Conservation (phyloP, 2,329 filamentous ascomycete species). For the Colletotrichum sp. region DNA sequence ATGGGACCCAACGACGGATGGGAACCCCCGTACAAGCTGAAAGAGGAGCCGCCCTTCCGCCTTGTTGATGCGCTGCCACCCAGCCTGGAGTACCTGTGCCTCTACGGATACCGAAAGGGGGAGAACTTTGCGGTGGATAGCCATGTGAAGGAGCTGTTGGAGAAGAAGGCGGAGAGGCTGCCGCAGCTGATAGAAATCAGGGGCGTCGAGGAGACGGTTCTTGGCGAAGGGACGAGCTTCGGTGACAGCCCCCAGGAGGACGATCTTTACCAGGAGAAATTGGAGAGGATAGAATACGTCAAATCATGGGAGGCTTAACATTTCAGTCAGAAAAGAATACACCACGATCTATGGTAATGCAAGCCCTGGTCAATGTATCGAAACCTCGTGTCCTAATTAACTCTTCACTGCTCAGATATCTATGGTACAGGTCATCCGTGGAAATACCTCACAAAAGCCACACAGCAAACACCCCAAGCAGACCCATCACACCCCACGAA, state of each 20-base stretch:
- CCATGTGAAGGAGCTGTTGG: slow-evolving; percentile 7
- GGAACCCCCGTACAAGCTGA: neutral
- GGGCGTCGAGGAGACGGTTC: neutral
- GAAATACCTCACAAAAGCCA: neutral
- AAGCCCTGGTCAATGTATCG: too few relatives aligned
- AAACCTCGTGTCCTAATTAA: too few relatives aligned
- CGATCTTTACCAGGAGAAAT: neutral
- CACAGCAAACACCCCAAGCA: neutral
- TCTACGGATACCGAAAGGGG: slow-evolving; percentile 19
- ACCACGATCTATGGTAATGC: too few relatives aligned
- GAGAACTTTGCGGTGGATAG: neutral
- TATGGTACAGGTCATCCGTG: fast-evolving
- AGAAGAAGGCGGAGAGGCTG: slow-evolving; percentile 4
- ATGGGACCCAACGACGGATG: neutral
- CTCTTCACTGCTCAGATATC: too few relatives aligned
- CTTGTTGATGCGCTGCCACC: slow-evolving; percentile 16
- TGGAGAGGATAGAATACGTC: neutral
- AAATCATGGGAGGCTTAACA: neutral
- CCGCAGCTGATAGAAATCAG: neutral
- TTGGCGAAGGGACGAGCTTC: neutral
- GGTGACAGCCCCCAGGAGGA: neutral
- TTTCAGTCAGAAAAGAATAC: neutral
- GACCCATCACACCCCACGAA: neutral
- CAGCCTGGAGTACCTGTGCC: slow-evolving; percentile 12
- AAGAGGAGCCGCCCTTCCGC: neutral